Evolutionary conservation across 345 rosid species (phyloP).

Genomic region (Draba incana): DNA sequence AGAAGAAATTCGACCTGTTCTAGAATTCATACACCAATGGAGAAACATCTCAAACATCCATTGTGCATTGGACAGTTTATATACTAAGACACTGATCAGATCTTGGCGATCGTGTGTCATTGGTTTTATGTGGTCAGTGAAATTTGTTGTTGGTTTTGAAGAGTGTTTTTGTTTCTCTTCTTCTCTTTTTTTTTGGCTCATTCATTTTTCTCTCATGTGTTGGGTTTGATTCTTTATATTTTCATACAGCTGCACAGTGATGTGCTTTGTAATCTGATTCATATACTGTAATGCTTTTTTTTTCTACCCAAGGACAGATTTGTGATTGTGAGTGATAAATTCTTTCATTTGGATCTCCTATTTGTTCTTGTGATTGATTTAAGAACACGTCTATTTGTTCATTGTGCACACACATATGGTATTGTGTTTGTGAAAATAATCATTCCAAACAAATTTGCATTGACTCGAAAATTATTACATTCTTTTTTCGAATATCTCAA

Average conservation of each 20-base stretch:
- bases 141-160: constrained; percentile 32
- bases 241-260: constrained; percentile 13
- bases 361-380: not conserved
- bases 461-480: not conserved
- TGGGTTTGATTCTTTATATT: constrained; percentile 19
- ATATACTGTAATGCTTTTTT: constrained; percentile 21
- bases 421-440: too few species aligned
- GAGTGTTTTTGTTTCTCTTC: constrained; percentile 22
- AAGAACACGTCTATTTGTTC: not conserved
- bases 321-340: constrained; percentile 20
- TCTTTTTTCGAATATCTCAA: not conserved
- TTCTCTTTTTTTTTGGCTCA: constrained; percentile 36
- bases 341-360: constrained; percentile 7
- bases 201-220: constrained; percentile 11
- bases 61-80: constrained; percentile 11
- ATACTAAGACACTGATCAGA: constrained; percentile 20
- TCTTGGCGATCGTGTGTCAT: constrained; percentile 16
- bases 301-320: constrained; percentile 4
- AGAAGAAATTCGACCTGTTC: constrained; percentile 84
- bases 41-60: constrained; percentile 25
- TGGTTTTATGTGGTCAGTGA: constrained; percentile 28
- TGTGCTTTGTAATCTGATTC: constrained; percentile 14
- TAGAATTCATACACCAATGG: constrained; percentile 41
- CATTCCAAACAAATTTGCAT: not conserved
- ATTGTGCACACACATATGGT: too few species aligned